A percentile compares a stretch with the other conserved stretches of the same genome.
These are phyloP conservation scores for Boletus hoseneyae DNA, from an alignment of 1,284 basidiomycete species.

Conservation along the genomic window DNA sequence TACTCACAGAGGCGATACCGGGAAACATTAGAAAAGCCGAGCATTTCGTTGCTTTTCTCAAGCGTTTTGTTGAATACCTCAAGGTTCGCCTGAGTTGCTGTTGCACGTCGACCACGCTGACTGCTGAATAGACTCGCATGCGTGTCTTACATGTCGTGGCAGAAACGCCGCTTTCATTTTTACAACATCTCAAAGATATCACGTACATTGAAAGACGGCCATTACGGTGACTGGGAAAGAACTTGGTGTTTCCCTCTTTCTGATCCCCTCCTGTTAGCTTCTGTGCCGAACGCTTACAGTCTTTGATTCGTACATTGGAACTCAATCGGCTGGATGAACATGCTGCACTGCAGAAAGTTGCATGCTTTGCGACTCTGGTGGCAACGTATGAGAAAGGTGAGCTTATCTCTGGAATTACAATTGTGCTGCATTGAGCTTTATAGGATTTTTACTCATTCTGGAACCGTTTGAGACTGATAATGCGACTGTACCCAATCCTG, in stretches of 20 bases:
- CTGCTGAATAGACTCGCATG: constrained; percentile 80
- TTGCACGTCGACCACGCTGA: constrained; percentile 16
- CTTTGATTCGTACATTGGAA: constrained; percentile 91
- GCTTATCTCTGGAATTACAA: constrained; percentile 7
- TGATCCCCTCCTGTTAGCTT: constrained; percentile 55
- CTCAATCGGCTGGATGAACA: constrained; percentile 91
- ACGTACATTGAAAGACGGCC: constrained; percentile 98
- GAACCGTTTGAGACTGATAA: constrained; percentile 99
- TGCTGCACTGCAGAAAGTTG: constrained; percentile 91
- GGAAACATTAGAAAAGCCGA: constrained; percentile 99
- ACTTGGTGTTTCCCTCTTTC: neutral
- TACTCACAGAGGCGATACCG: constrained; percentile 93
- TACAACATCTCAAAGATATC: constrained; percentile 98
- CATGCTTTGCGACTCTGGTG: constrained; percentile 94
- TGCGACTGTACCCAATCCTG: constrained; percentile 97
- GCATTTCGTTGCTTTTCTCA: constrained; percentile 98
- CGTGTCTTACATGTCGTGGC: constrained; percentile 98
- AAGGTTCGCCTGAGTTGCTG: constrained; percentile 56
- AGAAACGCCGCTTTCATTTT: constrained; percentile 97
- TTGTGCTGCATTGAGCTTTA: constrained; percentile 3
- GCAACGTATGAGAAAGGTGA: constrained; percentile 97
- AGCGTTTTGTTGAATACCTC: constrained; percentile 97
- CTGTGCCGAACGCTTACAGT: constrained; percentile 94
- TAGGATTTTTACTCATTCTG: constrained; percentile 94
- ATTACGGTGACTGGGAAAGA: constrained; percentile 58